These are phyloP conservation scores for Kodamaea kakaduensis DNA, from an alignment of 805 yeast species.

Conservation along the genomic window DNA sequence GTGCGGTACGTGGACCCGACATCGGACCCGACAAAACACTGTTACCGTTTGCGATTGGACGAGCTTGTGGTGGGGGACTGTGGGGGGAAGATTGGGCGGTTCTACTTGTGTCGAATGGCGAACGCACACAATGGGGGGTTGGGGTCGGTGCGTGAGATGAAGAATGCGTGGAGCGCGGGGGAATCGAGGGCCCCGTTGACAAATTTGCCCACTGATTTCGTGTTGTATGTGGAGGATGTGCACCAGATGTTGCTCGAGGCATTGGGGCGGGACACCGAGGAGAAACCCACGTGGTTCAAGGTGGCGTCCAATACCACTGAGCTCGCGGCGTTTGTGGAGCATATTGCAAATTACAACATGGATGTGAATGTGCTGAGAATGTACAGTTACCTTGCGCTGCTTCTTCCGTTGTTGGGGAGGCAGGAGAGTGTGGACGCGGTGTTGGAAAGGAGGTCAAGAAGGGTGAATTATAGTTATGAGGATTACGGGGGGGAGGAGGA, in stretches of 20 bases:
- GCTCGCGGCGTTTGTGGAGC: slow-evolving; percentile 24
- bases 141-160: slow-evolving; percentile 33
- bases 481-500: slow-evolving; percentile 11
- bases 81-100: slow-evolving; percentile 39
- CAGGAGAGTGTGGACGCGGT: slow-evolving; percentile 19
- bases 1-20: slow-evolving; percentile 35
- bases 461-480: slow-evolving; percentile 4
- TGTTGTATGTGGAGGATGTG: slow-evolving; percentile 40
- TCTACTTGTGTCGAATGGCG: slow-evolving; percentile 36
- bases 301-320: slow-evolving; percentile 32
- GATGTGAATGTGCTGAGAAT: slow-evolving; percentile 23
- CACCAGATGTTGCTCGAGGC: slow-evolving; percentile 28
- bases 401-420: slow-evolving; percentile 25
- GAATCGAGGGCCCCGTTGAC: slow-evolving; percentile 5
- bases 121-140: slow-evolving; percentile 33
- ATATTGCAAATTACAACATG: slow-evolving; percentile 21
- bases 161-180: slow-evolving; percentile 16
- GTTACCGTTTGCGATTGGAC: slow-evolving; percentile 29
- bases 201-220: slow-evolving; percentile 24
- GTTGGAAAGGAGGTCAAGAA: slow-evolving; percentile 6
- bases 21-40: slow-evolving; percentile 33
- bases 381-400: slow-evolving; percentile 25
- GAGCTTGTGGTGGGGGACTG: slow-evolving; percentile 37
- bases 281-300: slow-evolving; percentile 25
- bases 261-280: slow-evolving; percentile 23